A percentile compares a stretch with the other conserved stretches of the same genome.
phyloP scores from a whole-genome alignment of 306 rosid species.

The Psophocarpus tetragonolobus region DNA sequence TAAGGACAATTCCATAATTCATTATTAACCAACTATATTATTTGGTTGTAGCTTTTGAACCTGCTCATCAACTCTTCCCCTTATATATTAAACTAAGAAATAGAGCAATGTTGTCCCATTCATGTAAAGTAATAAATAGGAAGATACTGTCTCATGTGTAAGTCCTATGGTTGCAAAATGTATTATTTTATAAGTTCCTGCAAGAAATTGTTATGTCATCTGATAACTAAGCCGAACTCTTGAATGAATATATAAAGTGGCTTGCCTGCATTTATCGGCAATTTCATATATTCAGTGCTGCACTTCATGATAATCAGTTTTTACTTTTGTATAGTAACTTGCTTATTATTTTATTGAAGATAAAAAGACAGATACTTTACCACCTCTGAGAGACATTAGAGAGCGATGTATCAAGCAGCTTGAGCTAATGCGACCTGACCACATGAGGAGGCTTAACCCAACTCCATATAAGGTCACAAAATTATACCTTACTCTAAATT shows the following conservation, averaged over 20 bases:
- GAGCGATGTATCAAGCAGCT: conserved; percentile 84
- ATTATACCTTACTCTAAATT: conserved; percentile 8
- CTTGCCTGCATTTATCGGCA: conserved; percentile 2
- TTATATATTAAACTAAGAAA: not conserved
- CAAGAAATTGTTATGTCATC: not conserved
- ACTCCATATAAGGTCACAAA: conserved; percentile 85
- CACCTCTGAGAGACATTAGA: conserved; percentile 69
- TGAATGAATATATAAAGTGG: conserved; percentile 4
- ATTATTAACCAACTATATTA: not conserved
- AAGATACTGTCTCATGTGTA: not conserved
- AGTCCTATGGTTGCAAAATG: conserved; percentile 11
- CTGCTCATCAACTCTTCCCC: not conserved
- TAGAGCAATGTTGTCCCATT: no score
- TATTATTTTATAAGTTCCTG: conserved; percentile 1
- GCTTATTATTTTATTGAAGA: conserved; percentile 46
- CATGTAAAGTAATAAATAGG: no score
- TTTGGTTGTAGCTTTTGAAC: conserved; percentile 13
- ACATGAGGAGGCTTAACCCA: conserved; percentile 97
- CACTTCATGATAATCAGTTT: conserved; percentile 9
- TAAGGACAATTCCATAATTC: not conserved
- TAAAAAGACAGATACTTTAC: conserved; percentile 62
- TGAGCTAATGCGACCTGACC: conserved; percentile 89
- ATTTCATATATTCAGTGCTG: conserved; percentile 13
- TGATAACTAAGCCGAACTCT: not conserved
- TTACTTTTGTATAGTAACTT: conserved; percentile 17